A percentile compares a stretch with the other conserved stretches of the same genome.
Evolutionary conservation across 1,284 basidiomycete genomes (phyloP).

Genomic region (Malassezia yamatoensis): DNA sequence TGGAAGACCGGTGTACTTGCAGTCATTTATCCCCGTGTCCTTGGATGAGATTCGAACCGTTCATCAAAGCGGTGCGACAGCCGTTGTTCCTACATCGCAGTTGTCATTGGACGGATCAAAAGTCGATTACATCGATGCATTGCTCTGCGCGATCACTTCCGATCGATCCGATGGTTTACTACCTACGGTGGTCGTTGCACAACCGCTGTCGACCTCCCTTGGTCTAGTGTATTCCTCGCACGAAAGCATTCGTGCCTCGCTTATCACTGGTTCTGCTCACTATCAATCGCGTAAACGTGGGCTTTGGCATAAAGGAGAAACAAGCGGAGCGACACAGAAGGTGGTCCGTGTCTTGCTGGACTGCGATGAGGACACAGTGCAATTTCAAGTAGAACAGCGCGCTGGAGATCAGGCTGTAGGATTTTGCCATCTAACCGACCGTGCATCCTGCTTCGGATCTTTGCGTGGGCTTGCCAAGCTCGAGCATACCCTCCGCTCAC

Average conservation of each 20-base stretch:
- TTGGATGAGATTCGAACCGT: slow-evolving; percentile 24
- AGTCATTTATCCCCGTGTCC: slow-evolving; percentile 14
- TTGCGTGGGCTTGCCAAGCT: slow-evolving; percentile 68
- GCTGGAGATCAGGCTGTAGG: slow-evolving; percentile 51
- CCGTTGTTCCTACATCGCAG: slow-evolving; percentile 29
- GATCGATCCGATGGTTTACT: slow-evolving; percentile 87
- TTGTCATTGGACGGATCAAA: slow-evolving; percentile 19
- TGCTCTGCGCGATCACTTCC: slow-evolving; percentile 59
- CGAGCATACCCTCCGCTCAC: slow-evolving; percentile 66
- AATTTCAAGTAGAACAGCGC: slow-evolving; percentile 83
- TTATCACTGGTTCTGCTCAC: slow-evolving; percentile 77
- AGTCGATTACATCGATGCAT: slow-evolving; percentile 37
- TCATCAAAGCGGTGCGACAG: slow-evolving; percentile 22
- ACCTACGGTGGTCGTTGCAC: slow-evolving; percentile 65
- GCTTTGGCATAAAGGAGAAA: slow-evolving; percentile 93
- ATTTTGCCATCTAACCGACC: slow-evolving; percentile 82
- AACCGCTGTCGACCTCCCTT: slow-evolving; percentile 59
- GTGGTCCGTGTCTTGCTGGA: slow-evolving; percentile 73
- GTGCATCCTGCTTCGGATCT: slow-evolving; percentile 62
- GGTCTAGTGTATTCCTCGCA: slow-evolving; percentile 95
- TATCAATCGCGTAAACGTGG: slow-evolving; percentile 89
- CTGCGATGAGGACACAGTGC: slow-evolving; percentile 84
- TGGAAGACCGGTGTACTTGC: slow-evolving; percentile 38
- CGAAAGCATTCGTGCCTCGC: slow-evolving; percentile 75
- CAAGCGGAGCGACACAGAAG: slow-evolving; percentile 83